Evolutionary conservation across 305 asterid genomes (phyloP), one percentile per base, ranked within the genome.

Genomic region (Fraxinus sp.): DNA sequence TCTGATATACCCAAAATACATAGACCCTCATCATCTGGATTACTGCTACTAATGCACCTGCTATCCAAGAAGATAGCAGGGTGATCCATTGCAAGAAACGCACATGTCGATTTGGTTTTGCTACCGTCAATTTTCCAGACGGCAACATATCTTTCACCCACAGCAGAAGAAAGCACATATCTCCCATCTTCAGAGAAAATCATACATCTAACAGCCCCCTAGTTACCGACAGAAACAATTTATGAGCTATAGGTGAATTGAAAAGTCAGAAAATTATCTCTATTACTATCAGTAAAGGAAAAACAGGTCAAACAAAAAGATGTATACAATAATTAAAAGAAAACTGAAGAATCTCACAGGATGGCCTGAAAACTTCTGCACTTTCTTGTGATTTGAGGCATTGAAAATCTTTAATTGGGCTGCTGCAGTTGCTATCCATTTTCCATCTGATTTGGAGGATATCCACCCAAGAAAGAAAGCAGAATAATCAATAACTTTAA

Each of bases 311-410:
- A 44, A 72, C 7, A 52, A 30, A 28, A n/a, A 14, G 5, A 35
- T 75, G n/a, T 71, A 26, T 71, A 13, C 55, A 70, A 41, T 26
- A 81, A 79, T 79, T 59, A 20, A 64, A 82, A 85, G 77, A 39
- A n/a, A 78, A 78, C 36, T 52, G 46, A 80, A 46, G 26, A 86
- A 83, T 78, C 99, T 93, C 87, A 95, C 99, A 24, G 99, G 98
- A 86, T 94, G 98, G 84, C 99, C 97, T 24, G 97, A 91, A 87
- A 94, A 96, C 84, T 90, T 96, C 81, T 93, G 98, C 83, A 96
- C 82, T 87, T 90, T 94, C 91, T 91, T 92, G 82, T 88, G 91
- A 78, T 89, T 91, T 64, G 87, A 77, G 62, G 87, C 88, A 81
- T 89, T 89, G 90, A 92, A 86, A 79, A 96, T 88, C 91, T 92